Evolutionary conservation across 2,329 filamentous ascomycete species (phyloP).

Genomic region (Claviceps sp.): DNA sequence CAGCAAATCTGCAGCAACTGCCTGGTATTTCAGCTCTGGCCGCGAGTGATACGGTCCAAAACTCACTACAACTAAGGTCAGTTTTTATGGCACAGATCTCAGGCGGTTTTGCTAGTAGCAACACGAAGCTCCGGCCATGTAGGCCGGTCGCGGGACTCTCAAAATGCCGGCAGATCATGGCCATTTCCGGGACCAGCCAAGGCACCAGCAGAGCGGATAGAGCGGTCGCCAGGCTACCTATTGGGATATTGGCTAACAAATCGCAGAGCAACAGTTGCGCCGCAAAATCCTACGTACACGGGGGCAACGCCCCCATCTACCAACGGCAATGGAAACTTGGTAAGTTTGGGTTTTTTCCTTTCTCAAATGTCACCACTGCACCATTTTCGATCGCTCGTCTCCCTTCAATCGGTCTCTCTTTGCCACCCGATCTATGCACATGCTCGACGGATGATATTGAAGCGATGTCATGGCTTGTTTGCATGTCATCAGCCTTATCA

Average conservation of each 20-base stretch:
- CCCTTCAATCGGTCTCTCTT: background rate
- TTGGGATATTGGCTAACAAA: constrained; percentile 4
- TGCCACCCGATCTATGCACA: background rate
- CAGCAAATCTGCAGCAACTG: constrained; percentile 28
- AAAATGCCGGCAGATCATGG: background rate
- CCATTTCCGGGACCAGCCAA: too few relatives aligned
- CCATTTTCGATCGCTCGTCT: background rate
- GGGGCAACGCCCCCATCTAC: constrained; percentile 26
- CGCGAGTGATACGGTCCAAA: constrained; percentile 24
- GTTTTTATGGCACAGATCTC: constrained; percentile 6
- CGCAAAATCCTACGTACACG: constrained; percentile 13
- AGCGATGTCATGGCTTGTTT: background rate
- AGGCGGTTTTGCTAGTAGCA: background rate
- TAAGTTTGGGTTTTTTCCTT: constrained; percentile 15
- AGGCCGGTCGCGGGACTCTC: background rate
- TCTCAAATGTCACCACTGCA: background rate
- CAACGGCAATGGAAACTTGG: constrained; percentile 26
- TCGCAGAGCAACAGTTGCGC: constrained; percentile 8
- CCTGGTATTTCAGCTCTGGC: constrained; percentile 33
- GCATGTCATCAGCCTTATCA: background rate
- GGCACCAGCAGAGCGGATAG: background rate
- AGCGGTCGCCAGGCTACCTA: background rate
- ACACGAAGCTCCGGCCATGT: background rate
- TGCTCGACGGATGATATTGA: background rate
- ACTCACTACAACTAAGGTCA: constrained; percentile 34